Conservation (phyloP, 306 rosid genomes). For the Sindora glabra region DNA sequence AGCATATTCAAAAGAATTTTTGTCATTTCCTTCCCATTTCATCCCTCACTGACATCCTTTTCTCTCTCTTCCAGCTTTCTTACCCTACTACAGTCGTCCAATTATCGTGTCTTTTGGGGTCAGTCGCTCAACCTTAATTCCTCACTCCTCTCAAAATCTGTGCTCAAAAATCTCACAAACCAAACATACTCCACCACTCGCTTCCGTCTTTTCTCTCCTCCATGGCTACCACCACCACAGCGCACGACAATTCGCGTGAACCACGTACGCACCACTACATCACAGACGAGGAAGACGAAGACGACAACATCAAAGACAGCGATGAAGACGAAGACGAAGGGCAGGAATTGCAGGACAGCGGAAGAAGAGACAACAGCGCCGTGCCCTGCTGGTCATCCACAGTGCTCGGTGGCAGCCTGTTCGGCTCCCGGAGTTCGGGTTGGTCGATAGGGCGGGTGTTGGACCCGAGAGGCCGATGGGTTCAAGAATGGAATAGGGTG, state of each 20-base stretch:
- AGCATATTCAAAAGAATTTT: conserved; percentile 2
- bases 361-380: not conserved
- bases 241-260: conserved; percentile 26
- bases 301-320: not conserved
- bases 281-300: conserved; percentile 4
- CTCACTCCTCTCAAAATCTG: not conserved
- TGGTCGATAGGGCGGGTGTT: conserved; percentile 25
- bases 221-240: conserved; percentile 35
- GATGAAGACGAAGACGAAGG: not conserved
- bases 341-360: too few species aligned
- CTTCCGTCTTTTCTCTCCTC: not conserved
- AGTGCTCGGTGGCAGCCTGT: not conserved
- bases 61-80: not conserved
- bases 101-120: conserved; percentile 19
- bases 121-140: not conserved
- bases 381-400: not conserved
- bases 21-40: conserved; percentile 4
- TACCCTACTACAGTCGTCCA: conserved; percentile 31
- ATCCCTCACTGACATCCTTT: not conserved
- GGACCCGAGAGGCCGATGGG: conserved; percentile 61
- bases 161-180: not conserved
- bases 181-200: not conserved
- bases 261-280: conserved; percentile 23
- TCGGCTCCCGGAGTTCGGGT: not conserved
- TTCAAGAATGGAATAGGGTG: conserved; percentile 77